Percentiles rank a stretch among this genome's conserved stretches.
Conservation (phyloP, 169 alveolate species). For the Babesia caballi region DNA sequence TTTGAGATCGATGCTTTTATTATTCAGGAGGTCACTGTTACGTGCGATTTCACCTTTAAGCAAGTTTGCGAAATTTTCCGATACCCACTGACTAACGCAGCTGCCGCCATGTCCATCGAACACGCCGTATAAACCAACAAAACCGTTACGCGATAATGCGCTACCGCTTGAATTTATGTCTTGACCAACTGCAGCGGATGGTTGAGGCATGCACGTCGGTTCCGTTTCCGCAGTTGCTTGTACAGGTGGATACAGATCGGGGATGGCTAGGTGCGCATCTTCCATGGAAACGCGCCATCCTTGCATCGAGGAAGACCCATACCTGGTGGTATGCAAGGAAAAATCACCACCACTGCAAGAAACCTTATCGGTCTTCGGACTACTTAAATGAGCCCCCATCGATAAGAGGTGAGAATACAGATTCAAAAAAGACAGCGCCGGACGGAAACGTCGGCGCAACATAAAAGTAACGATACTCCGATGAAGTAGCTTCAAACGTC, state of each 20-base stretch:
- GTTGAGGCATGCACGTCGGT: too few species aligned
- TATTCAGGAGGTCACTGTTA: neutral
- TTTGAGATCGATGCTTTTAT: neutral
- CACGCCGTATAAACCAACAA: slow-evolving; percentile 89
- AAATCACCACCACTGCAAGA: slow-evolving; percentile 82
- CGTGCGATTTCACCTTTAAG: slow-evolving; percentile 50
- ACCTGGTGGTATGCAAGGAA: slow-evolving; percentile 72
- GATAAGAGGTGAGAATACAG: slow-evolving; percentile 15
- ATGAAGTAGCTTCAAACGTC: neutral
- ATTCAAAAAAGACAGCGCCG: slow-evolving; percentile 15
- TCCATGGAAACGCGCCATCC: slow-evolving; percentile 96
- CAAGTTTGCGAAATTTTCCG: slow-evolving; percentile 80
- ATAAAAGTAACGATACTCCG: neutral
- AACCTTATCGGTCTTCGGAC: slow-evolving; percentile 85
- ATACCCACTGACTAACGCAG: slow-evolving; percentile 90
- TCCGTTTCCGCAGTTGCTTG: slow-evolving; percentile 23
- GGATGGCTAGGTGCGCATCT: slow-evolving; percentile 88
- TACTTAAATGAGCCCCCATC: slow-evolving; percentile 89
- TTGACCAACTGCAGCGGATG: neutral
- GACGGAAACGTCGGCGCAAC: slow-evolving; percentile 18
- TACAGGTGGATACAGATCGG: slow-evolving; percentile 22
- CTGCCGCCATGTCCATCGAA: slow-evolving; percentile 99
- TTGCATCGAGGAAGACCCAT: slow-evolving; percentile 88
- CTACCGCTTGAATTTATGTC: too few species aligned
- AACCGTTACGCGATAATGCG: too few species aligned